phyloP scores from a whole-genome alignment of 768 basidiomycete genomes.

The Tremella fuciformis region DNA sequence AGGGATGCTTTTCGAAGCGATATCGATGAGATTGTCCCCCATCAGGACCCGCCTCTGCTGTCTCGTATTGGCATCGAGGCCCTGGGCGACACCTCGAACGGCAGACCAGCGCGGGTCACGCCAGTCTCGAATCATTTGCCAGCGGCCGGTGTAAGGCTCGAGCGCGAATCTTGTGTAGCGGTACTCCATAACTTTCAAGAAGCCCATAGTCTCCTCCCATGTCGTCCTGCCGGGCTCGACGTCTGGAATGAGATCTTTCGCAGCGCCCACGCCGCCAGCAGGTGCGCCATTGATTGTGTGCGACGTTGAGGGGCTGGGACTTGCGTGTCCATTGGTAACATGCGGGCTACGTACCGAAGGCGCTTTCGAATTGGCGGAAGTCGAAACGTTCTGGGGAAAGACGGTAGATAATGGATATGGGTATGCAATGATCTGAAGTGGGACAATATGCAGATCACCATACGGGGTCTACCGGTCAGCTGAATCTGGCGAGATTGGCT shows the following conservation, averaged over 20 bases:
- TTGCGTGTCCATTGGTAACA: constrained; percentile 15
- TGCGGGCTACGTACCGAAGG: constrained; percentile 18
- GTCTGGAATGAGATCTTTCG: constrained; percentile 51
- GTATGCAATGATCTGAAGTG: constrained; percentile 66
- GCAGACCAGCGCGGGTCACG: constrained; percentile 72
- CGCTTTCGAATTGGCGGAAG: constrained; percentile 24
- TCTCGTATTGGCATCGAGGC: constrained; percentile 60
- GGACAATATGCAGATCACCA: constrained; percentile 75
- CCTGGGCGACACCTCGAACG: constrained; percentile 63
- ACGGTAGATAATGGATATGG: constrained; percentile 76
- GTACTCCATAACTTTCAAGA: constrained; percentile 75
- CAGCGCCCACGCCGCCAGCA: constrained; percentile 41
- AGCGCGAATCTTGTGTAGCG: constrained; percentile 87
- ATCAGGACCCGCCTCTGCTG: constrained; percentile 72
- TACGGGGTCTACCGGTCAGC: constrained; percentile 66
- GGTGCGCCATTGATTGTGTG: constrained; percentile 30
- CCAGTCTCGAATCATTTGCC: constrained; percentile 87
- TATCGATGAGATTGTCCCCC: constrained; percentile 81
- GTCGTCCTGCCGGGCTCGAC: constrained; percentile 49
- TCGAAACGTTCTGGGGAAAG: constrained; percentile 58
- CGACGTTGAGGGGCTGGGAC: constrained; percentile 7
- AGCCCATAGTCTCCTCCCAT: constrained; percentile 53
- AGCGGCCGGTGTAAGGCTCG: constrained; percentile 77
- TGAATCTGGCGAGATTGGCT: constrained; percentile 38
- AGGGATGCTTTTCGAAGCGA: constrained; percentile 76